Base-by-base conservation (phyloP, 768 basidiomycete genomes). In the Pleurotus tuber-regium region DNA sequence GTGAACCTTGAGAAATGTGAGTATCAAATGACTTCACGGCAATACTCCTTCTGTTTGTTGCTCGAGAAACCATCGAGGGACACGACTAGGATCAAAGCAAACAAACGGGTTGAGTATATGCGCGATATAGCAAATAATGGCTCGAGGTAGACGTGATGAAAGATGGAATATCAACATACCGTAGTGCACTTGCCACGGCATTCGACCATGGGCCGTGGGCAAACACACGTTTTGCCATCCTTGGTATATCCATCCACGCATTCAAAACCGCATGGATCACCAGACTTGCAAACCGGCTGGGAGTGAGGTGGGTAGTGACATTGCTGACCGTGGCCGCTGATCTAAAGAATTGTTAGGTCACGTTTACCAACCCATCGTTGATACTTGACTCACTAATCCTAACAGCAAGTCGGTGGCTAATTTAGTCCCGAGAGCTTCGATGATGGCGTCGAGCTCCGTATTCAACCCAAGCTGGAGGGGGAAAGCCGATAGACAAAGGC, bases 401-500 rank as follows among this genome's bases (percentile, higher is more conserved):
- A 25, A 18, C 43, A 55, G 14, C 14, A 55, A 11, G 18, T 43
- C 44, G 11, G 44, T n/a, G 6, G 44, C 29, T 4, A 23, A 12
- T 24, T 25, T 25, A n/a, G 14, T 18, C 18, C 52, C 52, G 4
- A 53, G 24, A 28, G 48, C 12, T 7, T 39, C 21, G 8, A 51
- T 29, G 19, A 44, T 21, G 12, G 43, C 36, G 14, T 35, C 28
- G 30, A 52, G 16, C 4, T 43, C 40, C 18, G 48, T 12, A 26
- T 51, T 40, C n/a, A 35, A 52, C 12, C 28, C 28, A 11, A 55
- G 54, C 19, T 38, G 29, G 6, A 55, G 36, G 14, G 43, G 54
- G 29, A 55, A 50, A 2, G 50, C 50, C 14, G 54, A 55, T 9
- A 55, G 40, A 28, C 54, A 55, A 23, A 55, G 54, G 43, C 54